phyloP scores from a whole-genome alignment of 495 filamentous ascomycete species.

The Lindgomyces ingoldianus region DNA sequence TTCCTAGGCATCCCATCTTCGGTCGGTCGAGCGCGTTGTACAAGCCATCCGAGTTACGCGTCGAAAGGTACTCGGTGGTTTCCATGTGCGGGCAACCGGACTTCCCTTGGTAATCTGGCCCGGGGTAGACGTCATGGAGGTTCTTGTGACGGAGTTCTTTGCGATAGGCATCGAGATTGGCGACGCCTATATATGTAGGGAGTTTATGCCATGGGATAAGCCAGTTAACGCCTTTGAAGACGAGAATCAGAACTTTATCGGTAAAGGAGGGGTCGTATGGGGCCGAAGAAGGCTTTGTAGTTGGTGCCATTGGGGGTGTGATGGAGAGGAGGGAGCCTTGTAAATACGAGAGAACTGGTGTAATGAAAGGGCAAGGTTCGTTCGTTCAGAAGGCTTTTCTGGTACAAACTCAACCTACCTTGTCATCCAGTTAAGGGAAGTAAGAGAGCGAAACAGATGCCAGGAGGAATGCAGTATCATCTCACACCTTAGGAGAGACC shows the following conservation, averaged over 20 bases:
- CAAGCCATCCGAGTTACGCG: slow-evolving; percentile 48
- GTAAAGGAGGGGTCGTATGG: slow-evolving; percentile 11
- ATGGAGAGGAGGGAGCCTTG: too few relatives aligned
- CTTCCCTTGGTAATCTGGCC: slow-evolving; percentile 40
- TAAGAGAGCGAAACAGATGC: too few relatives aligned
- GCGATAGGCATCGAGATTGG: slow-evolving; percentile 47
- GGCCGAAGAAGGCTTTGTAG: not conserved
- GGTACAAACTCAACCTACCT: too few relatives aligned
- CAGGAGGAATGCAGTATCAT: too few relatives aligned
- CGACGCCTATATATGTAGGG: slow-evolving; percentile 43
- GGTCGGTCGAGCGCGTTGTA: slow-evolving; percentile 47
- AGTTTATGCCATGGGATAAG: slow-evolving; percentile 48
- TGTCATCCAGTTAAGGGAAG: too few relatives aligned
- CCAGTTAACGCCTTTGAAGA: slow-evolving; percentile 46
- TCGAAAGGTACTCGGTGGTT: slow-evolving; percentile 36
- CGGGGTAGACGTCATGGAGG: slow-evolving; percentile 48
- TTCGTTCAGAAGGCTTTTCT: too few relatives aligned
- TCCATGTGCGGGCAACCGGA: slow-evolving; percentile 32
- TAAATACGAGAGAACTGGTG: too few relatives aligned
- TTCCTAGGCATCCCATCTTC: slow-evolving; percentile 49
- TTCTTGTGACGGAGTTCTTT: slow-evolving; percentile 48
- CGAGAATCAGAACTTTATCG: slow-evolving; percentile 28
- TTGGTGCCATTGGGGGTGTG: slow-evolving; percentile 4
- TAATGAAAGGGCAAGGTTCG: too few relatives aligned
- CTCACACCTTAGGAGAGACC: too few relatives aligned